Conservation (phyloP, 192 early-diverging fungal genomes). For the Entomortierella parvispora region DNA sequence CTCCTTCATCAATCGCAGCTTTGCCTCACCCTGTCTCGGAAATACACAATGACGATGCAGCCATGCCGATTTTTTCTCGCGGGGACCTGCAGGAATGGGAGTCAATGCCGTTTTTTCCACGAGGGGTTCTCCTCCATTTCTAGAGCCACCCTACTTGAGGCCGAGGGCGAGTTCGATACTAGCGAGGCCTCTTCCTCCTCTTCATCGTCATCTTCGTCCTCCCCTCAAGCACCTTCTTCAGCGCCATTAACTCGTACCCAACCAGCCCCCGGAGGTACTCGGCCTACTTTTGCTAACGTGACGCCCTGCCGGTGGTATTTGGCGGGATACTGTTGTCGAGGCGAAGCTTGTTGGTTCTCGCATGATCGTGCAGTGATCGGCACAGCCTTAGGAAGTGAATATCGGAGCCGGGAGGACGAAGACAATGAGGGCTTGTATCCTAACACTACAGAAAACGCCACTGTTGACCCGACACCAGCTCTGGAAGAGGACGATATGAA, state of each 20-base stretch:
- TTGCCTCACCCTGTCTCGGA: neutral
- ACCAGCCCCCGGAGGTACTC: neutral
- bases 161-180: neutral
- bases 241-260: neutral
- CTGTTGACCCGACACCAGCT: neutral
- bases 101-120: conserved; percentile 31
- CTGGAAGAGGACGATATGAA: conserved; percentile 23
- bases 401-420: conserved; percentile 6
- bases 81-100: conserved; percentile 40
- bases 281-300: conserved; percentile 19
- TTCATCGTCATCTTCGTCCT: neutral
- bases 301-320: conserved; percentile 44
- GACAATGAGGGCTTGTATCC: neutral
- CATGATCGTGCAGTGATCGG: conserved; percentile 28
- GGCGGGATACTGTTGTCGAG: conserved; percentile 44
- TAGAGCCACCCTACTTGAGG: neutral
- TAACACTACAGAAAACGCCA: neutral
- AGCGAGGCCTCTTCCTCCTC: neutral
- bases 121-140: conserved; percentile 31
- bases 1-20: too few relatives aligned
- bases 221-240: neutral
- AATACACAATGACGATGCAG: conserved; percentile 2
- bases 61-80: conserved; percentile 32
- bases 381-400: neutral
- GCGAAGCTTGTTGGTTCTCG: conserved; percentile 47